Evolutionary conservation across 192 early-diverging fungal species (phyloP), one percentile per base, ranked within the genome.

Genomic region (Rhizophlyctis rosea): DNA sequence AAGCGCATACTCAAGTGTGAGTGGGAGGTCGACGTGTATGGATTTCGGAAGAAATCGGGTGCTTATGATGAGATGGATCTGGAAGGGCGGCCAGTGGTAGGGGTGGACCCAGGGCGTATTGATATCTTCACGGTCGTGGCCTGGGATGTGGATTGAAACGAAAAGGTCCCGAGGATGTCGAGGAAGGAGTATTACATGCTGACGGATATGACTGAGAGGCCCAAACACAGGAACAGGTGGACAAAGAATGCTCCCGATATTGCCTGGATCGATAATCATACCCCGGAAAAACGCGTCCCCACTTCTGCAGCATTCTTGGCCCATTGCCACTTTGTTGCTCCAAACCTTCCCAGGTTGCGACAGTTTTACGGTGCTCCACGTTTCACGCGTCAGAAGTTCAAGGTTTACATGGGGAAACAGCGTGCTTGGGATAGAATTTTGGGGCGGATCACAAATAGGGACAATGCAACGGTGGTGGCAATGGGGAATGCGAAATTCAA

Each of bases 71-170:
- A 16, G 21, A 30, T 56, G 3, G 36, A 60, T 28, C 4, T 14
- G 7, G 32, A 4, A 9, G 39, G 39, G 18, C 13, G 55, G 33
- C 4, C 47, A 9, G 33, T 62, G 5, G 33, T 62, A 4, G 61
- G 61, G 4, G 16, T 54, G 28, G 61, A 62, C 31, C 61, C 61
- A 4, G 61, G 61, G 7, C 30, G 61, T 11, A 62, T 62, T 54
- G 61, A 62, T 32, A 34, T 53, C 23, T 52, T 62, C 32, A 54
- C 61, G 30, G 61, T 32, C 13, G 61, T 62, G 4, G 29, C 24
- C n/a, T 47, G 50, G 4, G 34, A 54, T n/a, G 27, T 30, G 7
- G 24, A 50, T 4, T 36, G 32, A 9, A 30, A 21, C 56, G 30
- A 57, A 11, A 34, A 34, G 31, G 33, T 28, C 4, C 18, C 47